Evolutionary conservation across 225 moss, liverwort and hornwort species (phyloP), one percentile per base, ranked within the genome.

Genomic region (Polytrichum commune): DNA sequence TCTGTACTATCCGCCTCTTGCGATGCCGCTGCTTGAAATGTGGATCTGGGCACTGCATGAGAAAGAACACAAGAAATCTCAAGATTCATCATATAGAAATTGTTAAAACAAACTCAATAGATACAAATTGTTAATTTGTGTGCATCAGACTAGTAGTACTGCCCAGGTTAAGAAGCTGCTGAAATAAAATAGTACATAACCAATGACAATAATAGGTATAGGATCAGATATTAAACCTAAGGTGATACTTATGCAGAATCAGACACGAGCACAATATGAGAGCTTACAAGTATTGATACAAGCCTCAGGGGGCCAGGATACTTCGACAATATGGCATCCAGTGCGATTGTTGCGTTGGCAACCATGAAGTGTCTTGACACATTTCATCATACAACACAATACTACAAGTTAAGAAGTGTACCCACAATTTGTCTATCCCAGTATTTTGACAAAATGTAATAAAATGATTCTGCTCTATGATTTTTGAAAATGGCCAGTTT

Each of bases 1-100:
- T 89, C 79, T 95, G 90, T 69, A 95, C 92, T 28, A 95, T 79
- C 53, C 81, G 85, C 78, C 95, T 82, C 85, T 92, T 95, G 28
- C 77, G 85, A 75, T 95, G 89, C 86, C 74, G 82, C 78, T 82
- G 76, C 71, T 95, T 95, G 65, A 95, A 95, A 70, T 95, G 95
- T 56, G 95, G 95, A 65, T 92, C 95, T 27, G 95, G 92, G 69
- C 92, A 95, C 77, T 84, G 75, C 58, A 32, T 1, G 19, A 5
- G 66, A 22, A 54, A 72, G 46, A 16, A 13, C 46, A 46, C 16
- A 13, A 46, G 35, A 1, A 33, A 35, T 9, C 0, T 9, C 35
- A 35, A 8, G 9, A 35, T 9, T 35, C 35, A 35, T 2, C 35
- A 35, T 2, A 35, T 9, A 35, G 8, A 35, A 35, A 2, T 35